phyloP scores from a whole-genome alignment of 306 rosid species.

The Crotalaria pallida region DNA sequence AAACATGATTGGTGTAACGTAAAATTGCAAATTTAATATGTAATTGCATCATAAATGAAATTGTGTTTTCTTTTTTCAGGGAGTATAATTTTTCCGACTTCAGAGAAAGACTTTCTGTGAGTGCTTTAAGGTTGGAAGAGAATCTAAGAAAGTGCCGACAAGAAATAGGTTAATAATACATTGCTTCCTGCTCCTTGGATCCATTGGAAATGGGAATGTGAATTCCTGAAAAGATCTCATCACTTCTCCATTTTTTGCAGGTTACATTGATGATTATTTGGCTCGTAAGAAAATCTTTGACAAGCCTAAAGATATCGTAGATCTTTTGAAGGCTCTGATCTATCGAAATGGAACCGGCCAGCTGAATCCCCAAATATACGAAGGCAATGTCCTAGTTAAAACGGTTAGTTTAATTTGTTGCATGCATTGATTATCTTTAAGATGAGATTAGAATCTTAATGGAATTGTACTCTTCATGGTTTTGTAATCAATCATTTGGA shows the following conservation, averaged over 20 bases:
- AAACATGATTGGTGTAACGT: too few species aligned
- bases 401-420: neutral
- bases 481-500: too few species aligned
- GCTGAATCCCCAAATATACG: constrained; percentile 2
- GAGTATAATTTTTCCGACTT: neutral
- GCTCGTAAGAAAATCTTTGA: neutral
- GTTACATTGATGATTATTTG: neutral
- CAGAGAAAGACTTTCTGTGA: neutral
- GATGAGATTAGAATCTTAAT: too few species aligned
- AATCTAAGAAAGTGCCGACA: neutral
- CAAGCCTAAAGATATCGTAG: constrained; percentile 24
- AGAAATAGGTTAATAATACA: constrained; percentile 19
- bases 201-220: neutral
- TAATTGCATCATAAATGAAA: too few species aligned
- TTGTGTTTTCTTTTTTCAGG: constrained; percentile 1
- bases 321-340: constrained; percentile 24
- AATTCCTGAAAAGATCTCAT: too few species aligned
- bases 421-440: neutral
- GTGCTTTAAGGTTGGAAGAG: neutral
- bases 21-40: too few species aligned
- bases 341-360: neutral
- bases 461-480: too few species aligned
- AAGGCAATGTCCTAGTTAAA: neutral
- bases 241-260: constrained; percentile 16
- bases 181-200: neutral